Evolutionary conservation across 345 rosid genomes (phyloP).

Genomic region (Populus alba): DNA sequence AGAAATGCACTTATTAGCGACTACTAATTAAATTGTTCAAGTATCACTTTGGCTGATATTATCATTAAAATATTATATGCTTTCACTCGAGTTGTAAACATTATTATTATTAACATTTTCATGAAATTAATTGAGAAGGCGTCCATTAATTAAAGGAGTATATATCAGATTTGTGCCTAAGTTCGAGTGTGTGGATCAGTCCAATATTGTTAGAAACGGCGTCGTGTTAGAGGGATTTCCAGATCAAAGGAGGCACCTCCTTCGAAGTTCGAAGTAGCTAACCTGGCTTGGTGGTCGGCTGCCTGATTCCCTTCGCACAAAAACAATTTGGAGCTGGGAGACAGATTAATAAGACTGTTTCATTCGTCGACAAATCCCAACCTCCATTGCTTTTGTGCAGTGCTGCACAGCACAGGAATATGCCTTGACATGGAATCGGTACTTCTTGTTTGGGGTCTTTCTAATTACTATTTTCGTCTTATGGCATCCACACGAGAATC

Average conservation of each 20-base stretch:
- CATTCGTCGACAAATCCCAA: not conserved
- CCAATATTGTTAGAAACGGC: not conserved
- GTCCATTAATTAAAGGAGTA: not conserved
- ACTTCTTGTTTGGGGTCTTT: not conserved
- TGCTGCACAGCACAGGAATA: not conserved
- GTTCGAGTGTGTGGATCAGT: not conserved
- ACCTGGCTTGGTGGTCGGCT: not conserved
- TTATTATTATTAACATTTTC: not conserved
- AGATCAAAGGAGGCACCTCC: not conserved
- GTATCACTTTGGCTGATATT: too few species aligned
- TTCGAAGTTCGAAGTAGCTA: not conserved
- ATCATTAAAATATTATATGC: too few species aligned
- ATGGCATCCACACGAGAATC: not conserved
- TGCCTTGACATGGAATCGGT: not conserved
- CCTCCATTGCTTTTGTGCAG: not conserved
- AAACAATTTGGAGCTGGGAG: not conserved
- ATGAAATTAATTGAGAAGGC: not conserved
- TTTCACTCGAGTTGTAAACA: too few species aligned
- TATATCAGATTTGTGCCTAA: not conserved
- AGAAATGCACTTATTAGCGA: too few species aligned
- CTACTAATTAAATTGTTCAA: too few species aligned
- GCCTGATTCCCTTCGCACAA: not conserved
- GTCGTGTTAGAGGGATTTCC: not conserved
- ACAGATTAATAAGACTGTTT: not conserved
- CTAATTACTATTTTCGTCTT: not conserved